A percentile compares a stretch with the other conserved stretches of the same genome.
phyloP scores from a whole-genome alignment of 129 eudicot genomes.

The Smallanthus sonchifolius region DNA sequence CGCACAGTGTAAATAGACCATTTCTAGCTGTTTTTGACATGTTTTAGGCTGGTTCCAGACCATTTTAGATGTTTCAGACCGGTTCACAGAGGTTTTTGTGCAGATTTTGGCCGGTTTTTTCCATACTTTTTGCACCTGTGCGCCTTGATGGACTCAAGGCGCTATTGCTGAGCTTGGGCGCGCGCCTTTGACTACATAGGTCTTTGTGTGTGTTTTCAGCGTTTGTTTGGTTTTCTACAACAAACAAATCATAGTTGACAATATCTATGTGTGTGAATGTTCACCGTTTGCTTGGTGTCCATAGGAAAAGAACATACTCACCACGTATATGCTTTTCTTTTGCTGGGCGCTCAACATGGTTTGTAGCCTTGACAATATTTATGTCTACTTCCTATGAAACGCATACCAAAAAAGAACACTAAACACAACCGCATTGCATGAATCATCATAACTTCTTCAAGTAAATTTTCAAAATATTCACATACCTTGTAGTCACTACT shows the following conservation, averaged over 20 bases:
- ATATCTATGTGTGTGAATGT: too few species aligned
- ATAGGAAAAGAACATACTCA: slow-evolving; percentile 21
- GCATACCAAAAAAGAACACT: not conserved
- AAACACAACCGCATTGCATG: not conserved
- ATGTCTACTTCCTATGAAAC: slow-evolving; percentile 73
- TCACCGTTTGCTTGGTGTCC: not conserved
- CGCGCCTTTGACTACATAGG: too few species aligned
- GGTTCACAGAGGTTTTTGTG: too few species aligned
- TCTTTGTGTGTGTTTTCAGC: not conserved
- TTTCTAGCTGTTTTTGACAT: too few species aligned
- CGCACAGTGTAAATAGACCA: too few species aligned
- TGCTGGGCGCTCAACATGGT: slow-evolving; percentile 94
- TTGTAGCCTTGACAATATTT: slow-evolving; percentile 91
- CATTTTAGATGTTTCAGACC: too few species aligned
- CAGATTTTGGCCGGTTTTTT: too few species aligned
- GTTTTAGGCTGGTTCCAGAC: too few species aligned
- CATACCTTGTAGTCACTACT: slow-evolving; percentile 93
- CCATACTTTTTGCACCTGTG: too few species aligned
- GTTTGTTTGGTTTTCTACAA: not conserved
- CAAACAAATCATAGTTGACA: slow-evolving; percentile 3
- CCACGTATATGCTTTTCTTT: slow-evolving; percentile 92
- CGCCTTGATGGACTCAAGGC: too few species aligned
- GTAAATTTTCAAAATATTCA: not conserved
- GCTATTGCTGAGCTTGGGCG: too few species aligned
- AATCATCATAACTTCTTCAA: not conserved